A percentile compares a stretch with the other conserved stretches of the same genome.
Evolutionary conservation across 1,139 yeast genomes (phyloP).

Genomic region (Kodamaea ohmeri): DNA sequence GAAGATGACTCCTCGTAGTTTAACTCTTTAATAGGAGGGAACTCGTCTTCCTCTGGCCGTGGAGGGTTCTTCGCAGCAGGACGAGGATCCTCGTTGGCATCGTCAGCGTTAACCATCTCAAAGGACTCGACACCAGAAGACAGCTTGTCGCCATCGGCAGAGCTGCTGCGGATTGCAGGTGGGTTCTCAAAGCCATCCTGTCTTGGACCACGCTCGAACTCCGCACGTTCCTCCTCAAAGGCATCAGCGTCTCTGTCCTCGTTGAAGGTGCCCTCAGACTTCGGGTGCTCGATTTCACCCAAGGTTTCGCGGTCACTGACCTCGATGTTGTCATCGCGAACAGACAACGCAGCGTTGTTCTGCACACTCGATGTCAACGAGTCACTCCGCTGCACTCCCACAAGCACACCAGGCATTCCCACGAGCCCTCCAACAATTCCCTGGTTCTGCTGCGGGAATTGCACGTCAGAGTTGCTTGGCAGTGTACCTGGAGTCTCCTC

Average conservation of each 20-base stretch:
- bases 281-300: slow-evolving; percentile 21
- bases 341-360: slow-evolving; percentile 88
- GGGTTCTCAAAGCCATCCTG: slow-evolving; percentile 18
- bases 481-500: slow-evolving; percentile 57
- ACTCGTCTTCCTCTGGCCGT: slow-evolving; percentile 42
- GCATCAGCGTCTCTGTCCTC: slow-evolving; percentile 20
- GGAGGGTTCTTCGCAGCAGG: slow-evolving; percentile 13
- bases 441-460: slow-evolving; percentile 46
- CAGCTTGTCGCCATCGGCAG: slow-evolving; percentile 38
- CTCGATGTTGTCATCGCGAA: slow-evolving; percentile 68
- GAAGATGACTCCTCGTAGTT: slow-evolving; percentile 56
- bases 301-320: slow-evolving; percentile 61
- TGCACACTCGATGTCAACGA: slow-evolving; percentile 89
- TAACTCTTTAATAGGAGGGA: slow-evolving; percentile 70
- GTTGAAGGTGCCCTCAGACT: slow-evolving; percentile 2
- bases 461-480: slow-evolving; percentile 53
- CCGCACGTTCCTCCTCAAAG: slow-evolving; percentile 50
- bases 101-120: slow-evolving; percentile 53
- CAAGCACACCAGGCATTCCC: slow-evolving; percentile 48
- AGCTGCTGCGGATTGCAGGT: slow-evolving; percentile 15
- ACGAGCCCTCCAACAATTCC: slow-evolving; percentile 43
- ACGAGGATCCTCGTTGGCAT: slow-evolving; percentile 23
- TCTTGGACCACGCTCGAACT: slow-evolving; percentile 13
- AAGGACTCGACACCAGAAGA: slow-evolving; percentile 40
- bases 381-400: slow-evolving; percentile 58